Base-by-base conservation (phyloP, 208 protist genomes). In the Lotmaria passim region DNA sequence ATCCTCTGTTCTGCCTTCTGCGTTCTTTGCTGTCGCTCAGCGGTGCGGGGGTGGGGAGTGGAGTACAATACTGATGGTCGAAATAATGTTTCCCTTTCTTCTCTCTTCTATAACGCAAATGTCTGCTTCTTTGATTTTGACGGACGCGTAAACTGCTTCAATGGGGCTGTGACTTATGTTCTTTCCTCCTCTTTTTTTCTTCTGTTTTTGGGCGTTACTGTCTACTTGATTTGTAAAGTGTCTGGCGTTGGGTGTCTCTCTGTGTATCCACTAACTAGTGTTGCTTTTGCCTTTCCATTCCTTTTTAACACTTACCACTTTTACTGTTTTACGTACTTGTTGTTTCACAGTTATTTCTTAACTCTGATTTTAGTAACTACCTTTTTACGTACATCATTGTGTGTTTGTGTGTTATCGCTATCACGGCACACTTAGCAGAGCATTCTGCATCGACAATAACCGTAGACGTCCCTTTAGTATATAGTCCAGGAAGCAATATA, bases 271-370 rank as follows among this genome's bases (percentile, higher is more conserved):
- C 12, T 56, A 56, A 21, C 15, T 61, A 15, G 3, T 14, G 12
- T 23, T 50, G 6, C 36, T 52, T 44, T 30, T 64, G 55, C 30
- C 48, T 70, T 46, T 34, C 47, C n/a, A n/a, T n/a, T n/a, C n/a
- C n/a, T 65, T 28, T 55, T 48, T 52, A 34, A 21, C 33, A 17
- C 50, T 56, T 56, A 38, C 50, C 21, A 33, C 30, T 17, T 38
- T 56, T 56, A 38, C n/a, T 5, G 28, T 56, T n/a, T 56, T 56
- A 56, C 50, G 3, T 30, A n/a, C n/a, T n/a, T n/a, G n/a, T n/a
- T n/a, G n/a, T n/a, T n/a, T n/a, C n/a, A n/a, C n/a, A n/a, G n/a
- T n/a, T n/a, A n/a, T n/a, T n/a, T n/a, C 46, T 51, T 51, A 23
- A 51, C 46, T 19, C 14, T n/a, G n/a, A n/a, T n/a, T n/a, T n/a